Evolutionary conservation across 1,284 basidiomycete species (phyloP).

Genomic region (Peniophora sp.): DNA sequence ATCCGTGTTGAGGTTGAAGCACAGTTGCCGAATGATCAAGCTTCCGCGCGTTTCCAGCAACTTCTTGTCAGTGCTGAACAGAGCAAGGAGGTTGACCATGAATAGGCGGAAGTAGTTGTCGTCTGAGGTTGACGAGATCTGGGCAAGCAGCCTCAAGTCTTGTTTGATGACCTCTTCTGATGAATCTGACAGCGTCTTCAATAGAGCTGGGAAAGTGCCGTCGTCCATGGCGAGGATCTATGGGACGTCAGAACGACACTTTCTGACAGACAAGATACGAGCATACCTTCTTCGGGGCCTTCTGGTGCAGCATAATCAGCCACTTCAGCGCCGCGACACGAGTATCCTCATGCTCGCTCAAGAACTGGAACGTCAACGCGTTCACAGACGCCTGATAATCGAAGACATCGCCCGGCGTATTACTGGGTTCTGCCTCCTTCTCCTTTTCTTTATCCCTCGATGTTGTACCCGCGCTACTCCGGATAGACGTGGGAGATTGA

Average conservation of each 20-base stretch:
- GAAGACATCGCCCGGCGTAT: conserved; percentile 65
- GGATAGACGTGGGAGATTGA: conserved; percentile 24
- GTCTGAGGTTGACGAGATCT: conserved; percentile 91
- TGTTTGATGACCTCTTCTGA: conserved; percentile 98
- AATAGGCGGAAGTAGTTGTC: conserved; percentile 94
- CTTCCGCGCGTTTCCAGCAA: conserved; percentile 90
- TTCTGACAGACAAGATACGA: not conserved
- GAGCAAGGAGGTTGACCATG: conserved; percentile 89
- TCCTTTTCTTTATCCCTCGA: conserved; percentile 34
- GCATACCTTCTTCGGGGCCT: conserved; percentile 85
- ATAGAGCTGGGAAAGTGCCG: conserved; percentile 89
- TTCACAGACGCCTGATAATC: conserved; percentile 92
- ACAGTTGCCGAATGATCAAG: conserved; percentile 93
- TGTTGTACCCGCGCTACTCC: conserved; percentile 18
- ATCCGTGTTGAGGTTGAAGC: conserved; percentile 91
- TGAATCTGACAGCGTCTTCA: conserved; percentile 94
- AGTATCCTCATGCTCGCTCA: conserved; percentile 96
- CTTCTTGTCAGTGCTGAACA: conserved; percentile 92
- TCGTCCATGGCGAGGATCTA: conserved; percentile 95
- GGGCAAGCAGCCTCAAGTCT: conserved; percentile 91
- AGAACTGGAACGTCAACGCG: conserved; percentile 86
- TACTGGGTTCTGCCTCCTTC: conserved; percentile 1
- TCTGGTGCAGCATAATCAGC: conserved; percentile 98
- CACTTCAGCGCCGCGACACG: conserved; percentile 94
- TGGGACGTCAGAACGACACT: conserved; percentile 2